Evolutionary conservation across 495 filamentous ascomycete genomes (phyloP).

Genomic region (Penicillium samsonianum): DNA sequence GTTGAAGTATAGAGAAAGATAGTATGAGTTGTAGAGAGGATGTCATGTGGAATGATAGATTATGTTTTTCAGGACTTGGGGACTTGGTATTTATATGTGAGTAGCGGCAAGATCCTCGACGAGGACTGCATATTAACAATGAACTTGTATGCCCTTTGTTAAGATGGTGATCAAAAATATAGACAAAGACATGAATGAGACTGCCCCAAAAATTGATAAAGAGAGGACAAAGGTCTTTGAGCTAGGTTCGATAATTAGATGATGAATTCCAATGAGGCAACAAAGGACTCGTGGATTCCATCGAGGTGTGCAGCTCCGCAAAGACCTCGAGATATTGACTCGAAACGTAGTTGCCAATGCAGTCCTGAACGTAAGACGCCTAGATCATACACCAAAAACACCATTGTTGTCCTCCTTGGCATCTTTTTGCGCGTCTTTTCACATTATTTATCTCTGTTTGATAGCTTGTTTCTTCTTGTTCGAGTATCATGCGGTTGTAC

Average conservation of each 20-base stretch:
- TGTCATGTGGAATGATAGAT: background rate
- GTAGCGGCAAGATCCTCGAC: background rate
- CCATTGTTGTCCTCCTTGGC: background rate
- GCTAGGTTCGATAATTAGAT: background rate
- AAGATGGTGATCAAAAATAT: background rate
- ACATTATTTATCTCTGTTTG: background rate
- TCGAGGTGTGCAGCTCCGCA: too few relatives aligned
- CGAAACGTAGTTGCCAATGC: background rate
- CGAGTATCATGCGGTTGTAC: background rate
- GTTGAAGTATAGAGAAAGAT: background rate
- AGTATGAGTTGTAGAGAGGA: background rate
- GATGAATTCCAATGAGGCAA: background rate
- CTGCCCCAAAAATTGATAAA: background rate
- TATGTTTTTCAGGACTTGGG: background rate
- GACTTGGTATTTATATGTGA: slow-evolving; percentile 7
- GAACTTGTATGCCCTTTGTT: background rate
- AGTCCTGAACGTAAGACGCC: background rate
- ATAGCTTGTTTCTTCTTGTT: background rate
- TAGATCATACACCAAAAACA: background rate
- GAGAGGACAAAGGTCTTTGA: background rate
- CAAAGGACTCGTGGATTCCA: background rate
- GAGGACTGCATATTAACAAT: background rate
- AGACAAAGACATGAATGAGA: background rate
- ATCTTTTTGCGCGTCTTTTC: background rate
- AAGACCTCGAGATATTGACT: background rate